A percentile compares a stretch with the other conserved stretches of the same genome.
Conservation (phyloP, 495 filamentous ascomycete species). For the Aspergillus egyptiacus region DNA sequence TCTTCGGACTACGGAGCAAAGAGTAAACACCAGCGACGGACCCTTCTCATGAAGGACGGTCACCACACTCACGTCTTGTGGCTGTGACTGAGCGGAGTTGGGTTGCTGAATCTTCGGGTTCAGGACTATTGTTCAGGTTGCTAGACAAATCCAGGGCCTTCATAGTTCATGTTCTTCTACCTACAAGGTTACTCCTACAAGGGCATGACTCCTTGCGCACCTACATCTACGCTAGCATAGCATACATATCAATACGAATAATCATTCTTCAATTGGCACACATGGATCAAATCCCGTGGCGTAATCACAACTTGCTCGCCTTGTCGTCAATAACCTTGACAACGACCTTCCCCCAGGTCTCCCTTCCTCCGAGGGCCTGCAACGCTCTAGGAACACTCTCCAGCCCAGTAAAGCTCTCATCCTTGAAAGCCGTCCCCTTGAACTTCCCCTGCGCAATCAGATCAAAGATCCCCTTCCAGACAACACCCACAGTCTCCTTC, state of each 20-base stretch:
- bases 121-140: slow-evolving; percentile 25
- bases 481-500: slow-evolving; percentile 58
- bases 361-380: slow-evolving; percentile 66
- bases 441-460: slow-evolving; percentile 76
- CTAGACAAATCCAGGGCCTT: slow-evolving; percentile 46
- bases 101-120: slow-evolving; percentile 24
- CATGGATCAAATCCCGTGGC: neutral
- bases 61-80: slow-evolving; percentile 43
- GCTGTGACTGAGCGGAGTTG: slow-evolving; percentile 45
- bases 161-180: slow-evolving; percentile 49
- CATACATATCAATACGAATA: neutral
- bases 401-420: slow-evolving; percentile 74
- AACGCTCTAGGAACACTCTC: slow-evolving; percentile 74
- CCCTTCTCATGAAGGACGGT: slow-evolving; percentile 40
- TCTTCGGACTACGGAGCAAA: neutral
- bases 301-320: slow-evolving; percentile 41
- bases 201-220: slow-evolving; percentile 51
- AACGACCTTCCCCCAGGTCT: slow-evolving; percentile 95
- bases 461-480: slow-evolving; percentile 78
- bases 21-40: slow-evolving; percentile 23
- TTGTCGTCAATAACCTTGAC: slow-evolving; percentile 72
- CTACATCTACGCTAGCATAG: slow-evolving; percentile 28
- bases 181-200: slow-evolving; percentile 38
- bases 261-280: neutral
- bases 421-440: slow-evolving; percentile 71